These are phyloP conservation scores for Pestalotiopsis sp. DNA, from an alignment of 2,329 filamentous ascomycete genomes.

Conservation along the genomic window DNA sequence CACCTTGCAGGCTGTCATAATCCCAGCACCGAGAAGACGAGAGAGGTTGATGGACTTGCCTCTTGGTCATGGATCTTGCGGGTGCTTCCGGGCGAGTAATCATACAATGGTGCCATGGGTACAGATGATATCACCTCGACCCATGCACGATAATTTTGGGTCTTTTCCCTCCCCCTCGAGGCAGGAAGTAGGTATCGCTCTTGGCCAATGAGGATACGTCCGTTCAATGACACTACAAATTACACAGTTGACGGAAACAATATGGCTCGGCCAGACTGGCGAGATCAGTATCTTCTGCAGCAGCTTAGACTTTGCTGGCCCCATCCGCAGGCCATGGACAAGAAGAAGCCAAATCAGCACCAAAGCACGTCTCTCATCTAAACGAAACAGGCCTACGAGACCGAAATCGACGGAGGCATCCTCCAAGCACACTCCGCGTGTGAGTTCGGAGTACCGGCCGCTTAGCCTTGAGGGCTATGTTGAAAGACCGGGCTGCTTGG, in stretches of 20 bases:
- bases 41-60: background rate
- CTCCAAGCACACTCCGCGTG: background rate
- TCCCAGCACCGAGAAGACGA: conserved; percentile 4
- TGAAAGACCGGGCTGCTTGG: background rate
- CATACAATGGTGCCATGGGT: background rate
- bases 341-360: background rate
- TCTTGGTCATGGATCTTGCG: background rate
- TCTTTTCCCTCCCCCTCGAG: background rate
- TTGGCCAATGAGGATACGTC: background rate
- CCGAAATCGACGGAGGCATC: background rate
- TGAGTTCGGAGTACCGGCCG: background rate
- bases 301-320: background rate
- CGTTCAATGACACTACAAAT: background rate
- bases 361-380: background rate
- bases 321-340: background rate
- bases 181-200: background rate
- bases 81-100: background rate
- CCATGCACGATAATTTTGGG: background rate
- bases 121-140: background rate
- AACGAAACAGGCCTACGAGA: background rate
- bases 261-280: background rate
- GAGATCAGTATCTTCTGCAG: no score
- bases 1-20: conserved; percentile 14
- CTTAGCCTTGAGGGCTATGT: background rate
- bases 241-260: background rate